phyloP scores from a whole-genome alignment of 768 basidiomycete genomes.

The Kwoniella dendrophila region DNA sequence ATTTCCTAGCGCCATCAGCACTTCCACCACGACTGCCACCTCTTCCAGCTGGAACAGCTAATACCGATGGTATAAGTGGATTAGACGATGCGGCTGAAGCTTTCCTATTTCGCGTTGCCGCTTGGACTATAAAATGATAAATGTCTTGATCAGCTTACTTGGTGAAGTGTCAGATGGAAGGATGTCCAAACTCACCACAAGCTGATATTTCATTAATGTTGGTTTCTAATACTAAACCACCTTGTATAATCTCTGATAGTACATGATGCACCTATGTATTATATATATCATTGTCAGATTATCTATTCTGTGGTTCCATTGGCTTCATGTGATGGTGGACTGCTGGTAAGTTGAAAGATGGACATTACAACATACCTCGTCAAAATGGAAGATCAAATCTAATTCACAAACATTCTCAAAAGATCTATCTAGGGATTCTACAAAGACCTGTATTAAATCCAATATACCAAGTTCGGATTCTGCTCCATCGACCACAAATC shows the following conservation, averaged over 20 bases:
- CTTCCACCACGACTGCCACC: constrained; percentile 29
- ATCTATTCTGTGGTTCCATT: too few species aligned
- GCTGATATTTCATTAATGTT: constrained; percentile 55
- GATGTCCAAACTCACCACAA: constrained; percentile 37
- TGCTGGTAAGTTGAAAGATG: too few species aligned
- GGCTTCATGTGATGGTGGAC: too few species aligned
- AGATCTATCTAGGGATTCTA: constrained; percentile 90
- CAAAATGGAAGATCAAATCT: constrained; percentile 97
- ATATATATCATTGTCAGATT: background rate
- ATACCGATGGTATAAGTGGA: constrained; percentile 42
- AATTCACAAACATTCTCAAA: constrained; percentile 99
- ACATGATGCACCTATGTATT: constrained; percentile 80
- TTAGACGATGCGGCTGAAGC: constrained; percentile 47
- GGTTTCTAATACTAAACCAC: constrained; percentile 93
- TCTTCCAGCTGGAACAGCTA: constrained; percentile 24
- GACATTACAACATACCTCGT: constrained; percentile 76
- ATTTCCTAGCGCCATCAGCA: constrained; percentile 42
- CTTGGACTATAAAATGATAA: constrained; percentile 32
- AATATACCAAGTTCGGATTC: constrained; percentile 96
- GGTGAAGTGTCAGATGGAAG: background rate
- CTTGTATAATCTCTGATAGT: constrained; percentile 93
- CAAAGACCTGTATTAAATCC: constrained; percentile 97
- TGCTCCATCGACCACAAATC: constrained; percentile 88
- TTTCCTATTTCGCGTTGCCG: constrained; percentile 42
- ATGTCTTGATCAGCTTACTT: background rate